Evolutionary conservation across 2,329 filamentous ascomycete species (phyloP).

Genomic region (Colletotrichum incanum): DNA sequence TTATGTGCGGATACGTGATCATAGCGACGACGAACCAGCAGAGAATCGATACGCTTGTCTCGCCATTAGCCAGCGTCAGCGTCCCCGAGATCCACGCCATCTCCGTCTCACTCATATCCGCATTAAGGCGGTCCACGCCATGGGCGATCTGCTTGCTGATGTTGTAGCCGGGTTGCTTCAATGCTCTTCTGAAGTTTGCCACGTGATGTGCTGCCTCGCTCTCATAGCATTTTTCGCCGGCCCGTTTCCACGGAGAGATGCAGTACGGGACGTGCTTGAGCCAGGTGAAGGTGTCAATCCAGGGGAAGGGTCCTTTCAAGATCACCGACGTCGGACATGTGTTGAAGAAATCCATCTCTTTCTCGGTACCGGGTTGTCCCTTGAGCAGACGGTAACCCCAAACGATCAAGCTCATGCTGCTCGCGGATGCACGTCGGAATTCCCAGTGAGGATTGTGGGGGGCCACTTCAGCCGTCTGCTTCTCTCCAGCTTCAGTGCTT

Average conservation of each 20-base stretch:
- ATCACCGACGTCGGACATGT: neutral
- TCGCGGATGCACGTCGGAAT: constrained; percentile 16
- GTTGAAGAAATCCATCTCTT: constrained; percentile 17
- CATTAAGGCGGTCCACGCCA: neutral
- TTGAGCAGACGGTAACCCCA: constrained; percentile 21
- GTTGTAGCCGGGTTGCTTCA: constrained; percentile 9
- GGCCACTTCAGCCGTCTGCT: neutral
- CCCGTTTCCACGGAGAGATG: constrained; percentile 33
- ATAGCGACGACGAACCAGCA: constrained; percentile 52
- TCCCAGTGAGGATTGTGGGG: constrained; percentile 3
- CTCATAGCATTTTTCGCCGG: constrained; percentile 1
- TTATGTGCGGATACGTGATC: constrained; percentile 45
- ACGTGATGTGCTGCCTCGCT: constrained; percentile 16
- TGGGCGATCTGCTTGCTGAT: constrained; percentile 9
- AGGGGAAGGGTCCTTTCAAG: neutral
- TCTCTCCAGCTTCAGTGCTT: neutral
- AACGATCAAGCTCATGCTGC: constrained; percentile 15
- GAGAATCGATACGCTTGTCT: constrained; percentile 6
- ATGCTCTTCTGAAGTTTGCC: constrained; percentile 3
- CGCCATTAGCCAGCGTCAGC: constrained; percentile 18
- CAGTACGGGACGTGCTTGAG: constrained; percentile 18
- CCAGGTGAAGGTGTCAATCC: constrained; percentile 18
- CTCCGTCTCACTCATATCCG: constrained; percentile 3
- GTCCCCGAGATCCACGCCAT: neutral
- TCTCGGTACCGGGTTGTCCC: neutral